Evolutionary conservation across 176 grass and related monocot species (phyloP).

Genomic region (Aegilops tauschii): DNA sequence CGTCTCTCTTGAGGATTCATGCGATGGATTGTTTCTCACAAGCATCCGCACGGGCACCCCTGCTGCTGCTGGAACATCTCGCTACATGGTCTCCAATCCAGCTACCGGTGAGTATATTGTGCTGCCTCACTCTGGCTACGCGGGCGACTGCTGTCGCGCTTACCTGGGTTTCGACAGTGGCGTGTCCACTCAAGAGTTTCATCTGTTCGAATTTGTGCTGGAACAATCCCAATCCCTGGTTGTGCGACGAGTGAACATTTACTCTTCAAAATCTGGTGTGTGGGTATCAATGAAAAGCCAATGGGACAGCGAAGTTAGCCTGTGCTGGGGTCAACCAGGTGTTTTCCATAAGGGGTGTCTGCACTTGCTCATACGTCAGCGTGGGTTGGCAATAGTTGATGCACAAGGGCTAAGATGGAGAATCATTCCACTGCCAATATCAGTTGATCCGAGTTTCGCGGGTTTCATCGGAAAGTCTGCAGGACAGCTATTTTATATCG

Average conservation of each 20-base stretch:
- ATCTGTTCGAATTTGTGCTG: neutral
- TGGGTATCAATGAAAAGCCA: neutral
- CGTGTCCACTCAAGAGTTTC: neutral
- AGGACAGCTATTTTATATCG: neutral
- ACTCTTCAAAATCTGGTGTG: neutral
- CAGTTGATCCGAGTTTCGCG: neutral
- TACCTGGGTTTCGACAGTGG: neutral
- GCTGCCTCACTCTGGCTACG: neutral
- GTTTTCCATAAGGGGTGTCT: neutral
- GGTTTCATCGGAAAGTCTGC: neutral
- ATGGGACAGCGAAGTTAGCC: neutral
- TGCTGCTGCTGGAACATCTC: neutral
- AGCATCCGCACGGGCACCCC: neutral
- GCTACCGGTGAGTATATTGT: neutral
- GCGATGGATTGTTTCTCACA: neutral
- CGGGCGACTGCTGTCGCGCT: neutral
- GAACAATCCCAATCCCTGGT: neutral
- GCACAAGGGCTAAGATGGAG: neutral
- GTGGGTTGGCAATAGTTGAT: neutral
- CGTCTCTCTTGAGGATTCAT: neutral
- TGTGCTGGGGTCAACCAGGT: neutral
- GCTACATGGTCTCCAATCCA: neutral
- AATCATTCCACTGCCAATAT: neutral
- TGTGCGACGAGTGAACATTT: neutral
- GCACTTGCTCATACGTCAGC: neutral